Percentiles rank a stretch among this genome's conserved stretches.
phyloP scores from a whole-genome alignment of 371 early-diverging fungal genomes.

The Mucor indicus region DNA sequence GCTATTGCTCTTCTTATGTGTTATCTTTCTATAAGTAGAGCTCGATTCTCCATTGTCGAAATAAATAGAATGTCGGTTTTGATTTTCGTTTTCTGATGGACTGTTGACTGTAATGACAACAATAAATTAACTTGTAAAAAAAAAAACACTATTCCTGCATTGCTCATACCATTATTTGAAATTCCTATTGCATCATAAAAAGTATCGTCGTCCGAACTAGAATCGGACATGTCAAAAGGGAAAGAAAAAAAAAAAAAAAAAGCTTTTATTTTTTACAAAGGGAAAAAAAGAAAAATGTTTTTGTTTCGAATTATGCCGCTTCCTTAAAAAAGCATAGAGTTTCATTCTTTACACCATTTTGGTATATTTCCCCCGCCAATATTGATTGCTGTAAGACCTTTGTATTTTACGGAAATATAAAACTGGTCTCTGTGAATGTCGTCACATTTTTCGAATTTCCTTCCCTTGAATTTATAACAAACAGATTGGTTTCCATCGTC shows the following conservation, averaged over 20 bases:
- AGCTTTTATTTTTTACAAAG: too few species aligned
- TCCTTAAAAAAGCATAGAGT: not conserved
- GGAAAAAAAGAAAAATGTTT: not conserved
- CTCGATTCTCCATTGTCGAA: too few species aligned
- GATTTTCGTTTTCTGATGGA: too few species aligned
- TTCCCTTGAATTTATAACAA: not conserved
- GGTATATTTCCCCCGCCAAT: not conserved
- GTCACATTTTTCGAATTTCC: not conserved
- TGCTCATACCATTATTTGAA: too few species aligned
- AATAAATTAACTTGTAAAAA: too few species aligned
- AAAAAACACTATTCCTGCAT: too few species aligned
- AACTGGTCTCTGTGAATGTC: not conserved
- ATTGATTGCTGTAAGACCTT: not conserved
- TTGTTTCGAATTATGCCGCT: conserved; percentile 1
- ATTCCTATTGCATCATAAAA: conserved; percentile 3
- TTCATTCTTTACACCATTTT: too few species aligned
- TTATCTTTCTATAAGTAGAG: too few species aligned
- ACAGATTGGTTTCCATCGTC: not conserved
- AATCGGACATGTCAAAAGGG: conserved; percentile 6
- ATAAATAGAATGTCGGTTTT: too few species aligned
- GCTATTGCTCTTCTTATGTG: too few species aligned
- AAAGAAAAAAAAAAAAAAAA: not conserved
- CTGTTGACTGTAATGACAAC: too few species aligned
- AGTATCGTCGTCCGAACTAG: conserved; percentile 1
- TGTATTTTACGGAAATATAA: not conserved